Conservation (phyloP, 169 alveolate genomes). For the Ichthyophthirius multifiliis region DNA sequence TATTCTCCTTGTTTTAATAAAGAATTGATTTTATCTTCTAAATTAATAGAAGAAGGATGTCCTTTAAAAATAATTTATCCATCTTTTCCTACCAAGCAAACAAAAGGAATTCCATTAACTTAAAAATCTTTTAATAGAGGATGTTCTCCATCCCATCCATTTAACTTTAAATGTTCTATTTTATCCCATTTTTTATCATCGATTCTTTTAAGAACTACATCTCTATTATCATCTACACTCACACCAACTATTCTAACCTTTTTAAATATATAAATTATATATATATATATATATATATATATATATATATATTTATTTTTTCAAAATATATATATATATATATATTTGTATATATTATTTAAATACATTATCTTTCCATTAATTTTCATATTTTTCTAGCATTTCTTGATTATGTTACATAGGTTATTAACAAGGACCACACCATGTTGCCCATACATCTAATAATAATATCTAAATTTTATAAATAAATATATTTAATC, state of each 20-base stretch:
- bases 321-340: too few relatives aligned
- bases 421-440: conserved; percentile 42
- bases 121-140: not conserved
- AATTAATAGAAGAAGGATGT: not conserved
- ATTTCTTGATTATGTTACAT: conserved; percentile 32
- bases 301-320: too few relatives aligned
- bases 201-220: not conserved
- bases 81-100: not conserved
- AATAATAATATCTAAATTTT: not conserved
- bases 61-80: not conserved
- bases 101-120: not conserved
- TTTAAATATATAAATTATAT: not conserved
- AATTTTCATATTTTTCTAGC: conserved; percentile 2
- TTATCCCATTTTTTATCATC: conserved; percentile 19
- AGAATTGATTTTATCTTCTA: not conserved
- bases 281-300: not conserved
- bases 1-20: not conserved
- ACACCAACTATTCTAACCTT: conserved; percentile 18
- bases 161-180: not conserved
- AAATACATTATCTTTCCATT: conserved; percentile 27
- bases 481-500: not conserved
- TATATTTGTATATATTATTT: not conserved
- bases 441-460: conserved; percentile 47
- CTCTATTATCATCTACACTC: conserved; percentile 16
- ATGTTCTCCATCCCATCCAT: not conserved